Conservation (phyloP, 495 filamentous ascomycete genomes). For the Copromyces sp. region DNA sequence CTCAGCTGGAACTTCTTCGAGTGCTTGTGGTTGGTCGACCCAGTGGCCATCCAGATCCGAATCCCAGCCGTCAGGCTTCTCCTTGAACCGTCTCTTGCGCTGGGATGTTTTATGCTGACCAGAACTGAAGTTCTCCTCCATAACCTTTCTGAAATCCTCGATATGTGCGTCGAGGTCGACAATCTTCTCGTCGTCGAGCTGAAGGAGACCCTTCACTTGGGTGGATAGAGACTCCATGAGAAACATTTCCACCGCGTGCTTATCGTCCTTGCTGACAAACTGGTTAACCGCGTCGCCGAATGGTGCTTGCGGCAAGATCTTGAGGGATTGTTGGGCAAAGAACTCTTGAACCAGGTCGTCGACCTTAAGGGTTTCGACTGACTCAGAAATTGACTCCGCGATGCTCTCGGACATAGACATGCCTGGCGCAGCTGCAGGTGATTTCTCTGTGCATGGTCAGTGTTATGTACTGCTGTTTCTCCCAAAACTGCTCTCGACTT, state of each 20-base stretch:
- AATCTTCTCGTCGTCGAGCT: constrained; percentile 57
- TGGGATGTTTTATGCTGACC: constrained; percentile 52
- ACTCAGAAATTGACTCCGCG: constrained; percentile 42
- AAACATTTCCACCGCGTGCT: constrained; percentile 82
- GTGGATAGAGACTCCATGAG: constrained; percentile 67
- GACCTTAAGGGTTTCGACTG: constrained; percentile 71
- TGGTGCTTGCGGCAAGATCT: constrained; percentile 79
- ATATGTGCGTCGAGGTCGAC: constrained; percentile 52
- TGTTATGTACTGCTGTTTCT: neutral
- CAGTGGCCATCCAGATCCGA: constrained; percentile 75
- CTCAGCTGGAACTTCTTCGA: constrained; percentile 36
- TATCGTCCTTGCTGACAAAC: constrained; percentile 93
- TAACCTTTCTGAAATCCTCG: constrained; percentile 54
- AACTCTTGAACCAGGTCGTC: constrained; percentile 80
- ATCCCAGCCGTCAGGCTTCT: constrained; percentile 81
- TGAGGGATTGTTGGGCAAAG: constrained; percentile 71
- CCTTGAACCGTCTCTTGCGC: constrained; percentile 45
- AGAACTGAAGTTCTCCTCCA: constrained; percentile 61
- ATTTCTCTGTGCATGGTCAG: constrained; percentile 15
- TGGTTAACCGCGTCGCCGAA: constrained; percentile 90
- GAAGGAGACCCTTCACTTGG: constrained; percentile 66
- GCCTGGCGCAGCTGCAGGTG: constrained; percentile 27
- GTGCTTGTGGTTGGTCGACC: constrained; percentile 66
- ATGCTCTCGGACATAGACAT: constrained; percentile 43
- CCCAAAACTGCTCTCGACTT: constrained; percentile 4